These are phyloP conservation scores for Cucumis hystrix DNA, from an alignment of 306 rosid genomes.

Conservation along the genomic window DNA sequence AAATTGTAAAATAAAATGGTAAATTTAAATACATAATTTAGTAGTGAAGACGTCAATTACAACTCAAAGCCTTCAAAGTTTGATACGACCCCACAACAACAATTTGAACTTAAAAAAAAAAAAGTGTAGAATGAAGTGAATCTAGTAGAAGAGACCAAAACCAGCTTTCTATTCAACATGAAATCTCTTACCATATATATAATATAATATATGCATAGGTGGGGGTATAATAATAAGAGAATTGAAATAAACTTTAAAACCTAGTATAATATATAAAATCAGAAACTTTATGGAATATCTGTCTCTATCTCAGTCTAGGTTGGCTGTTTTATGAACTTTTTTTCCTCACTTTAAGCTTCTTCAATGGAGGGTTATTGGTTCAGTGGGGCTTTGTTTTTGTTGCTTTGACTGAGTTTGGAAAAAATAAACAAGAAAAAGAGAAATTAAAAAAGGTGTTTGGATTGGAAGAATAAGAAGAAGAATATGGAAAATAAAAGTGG, in stretches of 20 bases:
- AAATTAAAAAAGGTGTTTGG: background rate
- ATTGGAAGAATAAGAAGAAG: background rate
- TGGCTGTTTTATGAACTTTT: background rate
- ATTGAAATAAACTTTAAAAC: background rate
- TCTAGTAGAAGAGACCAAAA: background rate
- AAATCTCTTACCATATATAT: too few relatives aligned
- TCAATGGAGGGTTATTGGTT: background rate
- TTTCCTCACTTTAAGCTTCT: too few relatives aligned
- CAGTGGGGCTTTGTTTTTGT: background rate
- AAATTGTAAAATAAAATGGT: too few relatives aligned
- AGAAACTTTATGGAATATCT: background rate
- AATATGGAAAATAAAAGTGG: background rate
- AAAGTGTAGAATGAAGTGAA: background rate
- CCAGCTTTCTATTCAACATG: background rate
- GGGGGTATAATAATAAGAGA: too few relatives aligned
- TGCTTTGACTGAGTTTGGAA: background rate
- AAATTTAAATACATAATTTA: too few relatives aligned
- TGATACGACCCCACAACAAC: too few relatives aligned
- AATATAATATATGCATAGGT: too few relatives aligned
- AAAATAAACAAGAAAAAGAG: background rate
- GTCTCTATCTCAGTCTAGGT: background rate
- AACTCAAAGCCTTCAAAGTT: too few relatives aligned
- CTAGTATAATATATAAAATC: background rate
- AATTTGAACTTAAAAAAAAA: too few relatives aligned
- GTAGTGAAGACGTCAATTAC: too few relatives aligned